A percentile compares a stretch with the other conserved stretches of the same genome.
Evolutionary conservation across 2,329 filamentous ascomycete species (phyloP).

Genomic region (Botryosphaeria agaves): DNA sequence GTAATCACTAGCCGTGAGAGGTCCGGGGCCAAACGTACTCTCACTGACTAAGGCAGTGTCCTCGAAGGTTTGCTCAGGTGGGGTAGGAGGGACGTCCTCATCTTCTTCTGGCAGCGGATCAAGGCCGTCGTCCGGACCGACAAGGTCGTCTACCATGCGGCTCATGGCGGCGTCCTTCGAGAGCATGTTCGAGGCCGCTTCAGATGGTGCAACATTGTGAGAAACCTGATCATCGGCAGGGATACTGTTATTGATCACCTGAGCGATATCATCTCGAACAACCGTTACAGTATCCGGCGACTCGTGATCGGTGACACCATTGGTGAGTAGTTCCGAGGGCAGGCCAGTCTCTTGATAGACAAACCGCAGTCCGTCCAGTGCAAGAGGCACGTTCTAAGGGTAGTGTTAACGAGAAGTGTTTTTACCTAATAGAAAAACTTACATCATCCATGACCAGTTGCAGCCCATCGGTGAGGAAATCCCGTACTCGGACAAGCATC

Average conservation of each 20-base stretch:
- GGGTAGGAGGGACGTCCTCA: constrained; percentile 26
- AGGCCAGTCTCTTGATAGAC: constrained; percentile 35
- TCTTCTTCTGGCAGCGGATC: constrained; percentile 23
- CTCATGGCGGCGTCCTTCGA: constrained; percentile 36
- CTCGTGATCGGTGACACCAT: constrained; percentile 20
- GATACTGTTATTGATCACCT: not conserved
- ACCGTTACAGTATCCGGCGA: constrained; percentile 19
- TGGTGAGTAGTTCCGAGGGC: constrained; percentile 31
- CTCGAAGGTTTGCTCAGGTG: constrained; percentile 26
- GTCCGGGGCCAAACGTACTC: no score
- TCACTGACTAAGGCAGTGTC: constrained; percentile 18
- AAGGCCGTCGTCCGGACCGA: constrained; percentile 21
- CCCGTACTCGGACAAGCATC: constrained; percentile 48
- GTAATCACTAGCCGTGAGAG: no score
- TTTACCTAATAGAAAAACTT: constrained; percentile 10
- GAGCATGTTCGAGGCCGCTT: constrained; percentile 2
- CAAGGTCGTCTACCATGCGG: constrained; percentile 40
- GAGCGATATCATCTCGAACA: constrained; percentile 7
- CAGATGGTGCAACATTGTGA: not conserved
- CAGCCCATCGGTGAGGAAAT: constrained; percentile 44
- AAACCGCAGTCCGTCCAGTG: constrained; percentile 31
- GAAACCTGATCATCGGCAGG: not conserved
- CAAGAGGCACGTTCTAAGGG: constrained; percentile 27
- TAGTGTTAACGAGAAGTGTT: constrained; percentile 8
- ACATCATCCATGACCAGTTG: constrained; percentile 34